These are phyloP conservation scores for Blastobotrys attinorum DNA, from an alignment of 805 yeast species.

Conservation along the genomic window DNA sequence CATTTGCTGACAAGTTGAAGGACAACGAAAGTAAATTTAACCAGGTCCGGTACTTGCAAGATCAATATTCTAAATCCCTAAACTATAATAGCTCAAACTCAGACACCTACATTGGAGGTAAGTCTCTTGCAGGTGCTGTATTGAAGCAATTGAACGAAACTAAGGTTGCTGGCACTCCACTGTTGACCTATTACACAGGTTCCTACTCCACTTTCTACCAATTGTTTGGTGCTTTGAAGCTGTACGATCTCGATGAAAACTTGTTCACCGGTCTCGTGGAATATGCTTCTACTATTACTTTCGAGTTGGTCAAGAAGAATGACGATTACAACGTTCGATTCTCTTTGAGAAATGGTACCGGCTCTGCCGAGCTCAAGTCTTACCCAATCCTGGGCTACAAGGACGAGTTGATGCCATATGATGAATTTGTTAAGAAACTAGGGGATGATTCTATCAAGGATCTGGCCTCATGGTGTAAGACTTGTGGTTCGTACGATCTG, in stretches of 20 bases:
- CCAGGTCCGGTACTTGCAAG: constrained; percentile 32
- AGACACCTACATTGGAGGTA: constrained; percentile 36
- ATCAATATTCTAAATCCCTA: constrained; percentile 34
- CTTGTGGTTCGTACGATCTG: constrained; percentile 28
- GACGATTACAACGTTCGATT: constrained; percentile 34
- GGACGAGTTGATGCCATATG: constrained; percentile 31
- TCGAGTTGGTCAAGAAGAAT: constrained; percentile 30
- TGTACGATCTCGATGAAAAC: constrained; percentile 27
- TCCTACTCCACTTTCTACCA: constrained; percentile 40
- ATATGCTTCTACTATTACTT: constrained; percentile 40
- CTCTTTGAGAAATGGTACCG: constrained; percentile 40
- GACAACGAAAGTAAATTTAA: constrained; percentile 9
- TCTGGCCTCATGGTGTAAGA: constrained; percentile 34
- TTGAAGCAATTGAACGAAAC: constrained; percentile 32
- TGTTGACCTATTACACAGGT: constrained; percentile 37
- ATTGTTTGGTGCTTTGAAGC: constrained; percentile 30
- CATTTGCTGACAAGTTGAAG: constrained; percentile 30
- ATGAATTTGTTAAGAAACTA: constrained; percentile 28
- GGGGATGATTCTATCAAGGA: constrained; percentile 23
- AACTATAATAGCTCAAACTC: constrained; percentile 26
- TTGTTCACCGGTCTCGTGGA: constrained; percentile 40
- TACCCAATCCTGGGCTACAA: constrained; percentile 35
- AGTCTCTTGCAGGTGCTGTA: constrained; percentile 33
- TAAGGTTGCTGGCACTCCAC: constrained; percentile 30
- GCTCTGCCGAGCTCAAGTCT: constrained; percentile 24